Evolutionary conservation across 1,284 basidiomycete genomes (phyloP).

Genomic region (Anthracocystis setariae): DNA sequence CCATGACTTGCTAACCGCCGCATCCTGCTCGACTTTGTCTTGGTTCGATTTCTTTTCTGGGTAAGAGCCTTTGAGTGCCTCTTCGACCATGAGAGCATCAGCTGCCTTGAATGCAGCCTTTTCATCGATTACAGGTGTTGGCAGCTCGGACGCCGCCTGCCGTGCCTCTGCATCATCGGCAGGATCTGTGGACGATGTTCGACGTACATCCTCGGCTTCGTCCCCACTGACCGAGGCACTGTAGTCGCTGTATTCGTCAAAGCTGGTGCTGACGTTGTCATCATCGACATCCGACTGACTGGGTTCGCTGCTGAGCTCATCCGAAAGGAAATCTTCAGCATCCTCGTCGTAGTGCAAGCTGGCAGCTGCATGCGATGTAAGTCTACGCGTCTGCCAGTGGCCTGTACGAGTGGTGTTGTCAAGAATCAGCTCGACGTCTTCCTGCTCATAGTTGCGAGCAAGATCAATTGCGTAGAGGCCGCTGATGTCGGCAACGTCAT

Average conservation of each 20-base stretch:
- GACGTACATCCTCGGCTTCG: conserved; percentile 12
- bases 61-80: background rate
- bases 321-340: conserved; percentile 35
- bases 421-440: conserved; percentile 69
- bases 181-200: background rate
- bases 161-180: conserved; percentile 31
- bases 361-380: conserved; percentile 50
- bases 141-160: conserved; percentile 27
- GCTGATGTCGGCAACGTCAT: conserved; percentile 78
- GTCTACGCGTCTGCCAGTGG: conserved; percentile 40
- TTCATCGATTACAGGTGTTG: conserved; percentile 31
- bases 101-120: conserved; percentile 33
- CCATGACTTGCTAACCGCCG: conserved; percentile 41
- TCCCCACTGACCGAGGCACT: conserved; percentile 32
- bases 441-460: conserved; percentile 73
- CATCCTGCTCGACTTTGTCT: conserved; percentile 1
- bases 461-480: conserved; percentile 85
- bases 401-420: conserved; percentile 40
- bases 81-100: conserved; percentile 15
- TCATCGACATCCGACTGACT: conserved; percentile 58
- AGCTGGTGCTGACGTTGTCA: conserved; percentile 59
- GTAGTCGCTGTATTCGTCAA: conserved; percentile 55
- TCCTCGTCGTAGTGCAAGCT: conserved; percentile 56
- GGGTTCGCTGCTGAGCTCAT: conserved; percentile 47
- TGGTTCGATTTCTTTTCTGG: conserved; percentile 1